Base-by-base conservation (phyloP, 768 basidiomycete genomes). In the Coprinellus micaceus region DNA sequence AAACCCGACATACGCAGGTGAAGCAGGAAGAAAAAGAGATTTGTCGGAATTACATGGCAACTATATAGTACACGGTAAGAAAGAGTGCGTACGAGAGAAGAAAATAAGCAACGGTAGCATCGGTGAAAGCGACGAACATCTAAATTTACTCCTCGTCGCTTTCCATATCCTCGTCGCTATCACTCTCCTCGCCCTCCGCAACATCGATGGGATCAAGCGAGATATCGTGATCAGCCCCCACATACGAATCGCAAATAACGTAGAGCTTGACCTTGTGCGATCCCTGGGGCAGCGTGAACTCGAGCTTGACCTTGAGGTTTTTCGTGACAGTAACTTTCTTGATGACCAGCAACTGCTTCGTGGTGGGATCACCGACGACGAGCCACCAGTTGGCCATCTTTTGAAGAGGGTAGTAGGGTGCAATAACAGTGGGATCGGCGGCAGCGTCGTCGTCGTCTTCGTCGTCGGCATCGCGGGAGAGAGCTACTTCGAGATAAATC, bases 311-410 rank as follows among this genome's bases (percentile, higher is more conserved):
- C 17, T 76, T 74, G n/a, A 98, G 80, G 61, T 69, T 86, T 76
- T 81, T 95, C 83, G 78, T 91, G 79, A 94, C 83, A 0, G 96
- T 96, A 28, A 98, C 91, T 41, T 88, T 88, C 76, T 97, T 96
- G 73, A 86, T 76, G 73, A 91, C 77, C 4, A 93, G 86, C 12
- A 99, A 76, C 63, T 93, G 89, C 36, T 85, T 83, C n/a, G 83
- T 85, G 30, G 76, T 76, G 4, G 87, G 79, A 52, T 95, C 90
- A n/a, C 93, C 94, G 12, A 98, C 80, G 46, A 98, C 94, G 30
- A 98, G 80, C 95, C 95, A 98, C 96, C 95, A 98, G 65, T 94
- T 94, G 55, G 90, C 85, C 71, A 93, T 82, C 78, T 98, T 98
- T 71, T 87, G 88, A 53, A 74, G 77, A 0, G 96, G 96, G 76